Evolutionary conservation across 352 stramenopile genomes (phyloP).

Genomic region (Pythium chondricola): DNA sequence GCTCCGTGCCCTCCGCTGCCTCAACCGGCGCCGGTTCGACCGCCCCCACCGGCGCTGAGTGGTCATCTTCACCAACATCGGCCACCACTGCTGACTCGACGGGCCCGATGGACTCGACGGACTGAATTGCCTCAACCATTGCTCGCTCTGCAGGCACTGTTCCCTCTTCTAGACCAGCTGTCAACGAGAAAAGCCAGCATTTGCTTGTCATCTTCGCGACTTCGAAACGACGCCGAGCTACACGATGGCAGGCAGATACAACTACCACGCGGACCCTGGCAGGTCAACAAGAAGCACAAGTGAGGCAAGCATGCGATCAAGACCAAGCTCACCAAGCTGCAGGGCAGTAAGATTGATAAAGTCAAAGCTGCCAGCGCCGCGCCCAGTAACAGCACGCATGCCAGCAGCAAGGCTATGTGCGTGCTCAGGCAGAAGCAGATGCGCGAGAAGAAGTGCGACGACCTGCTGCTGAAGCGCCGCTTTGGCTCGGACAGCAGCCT

Average conservation of each 20-base stretch:
- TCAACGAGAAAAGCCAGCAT: too few relatives aligned
- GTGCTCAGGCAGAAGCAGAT: conserved; percentile 81
- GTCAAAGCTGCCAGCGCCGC: conserved; percentile 18
- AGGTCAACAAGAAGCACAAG: conserved; percentile 92
- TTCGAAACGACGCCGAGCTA: too few relatives aligned
- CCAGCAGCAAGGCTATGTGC: conserved; percentile 66
- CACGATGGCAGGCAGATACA: conserved; percentile 53
- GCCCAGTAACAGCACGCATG: conserved; percentile 38
- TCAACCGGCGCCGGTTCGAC: too few relatives aligned
- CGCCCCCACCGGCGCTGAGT: too few relatives aligned
- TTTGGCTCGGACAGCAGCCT: conserved; percentile 63
- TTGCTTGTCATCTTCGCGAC: too few relatives aligned
- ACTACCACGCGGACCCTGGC: conserved; percentile 84
- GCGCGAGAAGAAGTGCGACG: conserved; percentile 81
- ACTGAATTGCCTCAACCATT: too few relatives aligned
- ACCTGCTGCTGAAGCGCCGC: conserved; percentile 77
- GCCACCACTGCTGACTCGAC: too few relatives aligned
- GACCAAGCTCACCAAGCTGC: conserved; percentile 54
- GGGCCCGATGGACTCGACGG: too few relatives aligned
- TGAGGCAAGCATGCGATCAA: conserved; percentile 79
- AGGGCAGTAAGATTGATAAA: conserved; percentile 70
- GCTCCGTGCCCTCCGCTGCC: too few relatives aligned
- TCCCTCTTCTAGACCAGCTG: too few relatives aligned
- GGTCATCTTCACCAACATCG: too few relatives aligned
- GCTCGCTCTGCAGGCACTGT: too few relatives aligned